Conservation (phyloP, 2,329 filamentous ascomycete genomes). For the Botrytis medusae region DNA sequence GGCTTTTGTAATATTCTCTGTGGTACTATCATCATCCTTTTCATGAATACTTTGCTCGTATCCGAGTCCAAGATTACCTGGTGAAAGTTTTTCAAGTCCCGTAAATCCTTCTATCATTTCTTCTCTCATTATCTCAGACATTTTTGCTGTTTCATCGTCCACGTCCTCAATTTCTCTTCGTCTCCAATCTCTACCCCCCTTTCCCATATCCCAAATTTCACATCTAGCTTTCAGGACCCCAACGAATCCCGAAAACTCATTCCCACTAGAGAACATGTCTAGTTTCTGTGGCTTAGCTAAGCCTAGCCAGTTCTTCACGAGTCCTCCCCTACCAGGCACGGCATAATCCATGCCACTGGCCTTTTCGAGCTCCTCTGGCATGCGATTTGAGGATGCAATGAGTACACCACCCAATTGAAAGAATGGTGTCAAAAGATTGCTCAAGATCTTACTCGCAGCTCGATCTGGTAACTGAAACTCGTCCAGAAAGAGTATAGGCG, state of each 20-base stretch:
- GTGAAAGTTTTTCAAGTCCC: conserved; percentile 21
- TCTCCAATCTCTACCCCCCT: conserved; percentile 71
- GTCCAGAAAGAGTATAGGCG: conserved; percentile 76
- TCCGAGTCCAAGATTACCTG: conserved; percentile 16
- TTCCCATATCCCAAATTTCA: conserved; percentile 77
- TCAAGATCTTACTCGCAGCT: conserved; percentile 75
- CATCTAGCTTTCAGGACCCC: conserved; percentile 75
- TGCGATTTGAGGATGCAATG: conserved; percentile 77
- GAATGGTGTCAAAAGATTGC: conserved; percentile 74
- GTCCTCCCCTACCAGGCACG: conserved; percentile 50
- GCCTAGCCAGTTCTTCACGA: conserved; percentile 52
- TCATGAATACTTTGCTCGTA: conserved; percentile 17
- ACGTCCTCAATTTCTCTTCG: conserved; percentile 50
- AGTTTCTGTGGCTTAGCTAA: conserved; percentile 40
- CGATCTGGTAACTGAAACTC: conserved; percentile 83
- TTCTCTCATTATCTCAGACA: conserved; percentile 39
- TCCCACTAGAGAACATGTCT: conserved; percentile 53
- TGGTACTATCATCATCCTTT: conserved; percentile 10
- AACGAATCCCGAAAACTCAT: conserved; percentile 74
- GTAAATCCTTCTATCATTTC: conserved; percentile 34
- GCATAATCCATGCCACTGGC: conserved; percentile 70
- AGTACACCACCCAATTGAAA: conserved; percentile 81
- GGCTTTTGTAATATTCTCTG: conserved; percentile 22
- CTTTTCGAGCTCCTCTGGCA: conserved; percentile 78
- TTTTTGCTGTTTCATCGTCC: conserved; percentile 31